Conservation (phyloP, 306 rosid species). For the Mimosa bimucronata region DNA sequence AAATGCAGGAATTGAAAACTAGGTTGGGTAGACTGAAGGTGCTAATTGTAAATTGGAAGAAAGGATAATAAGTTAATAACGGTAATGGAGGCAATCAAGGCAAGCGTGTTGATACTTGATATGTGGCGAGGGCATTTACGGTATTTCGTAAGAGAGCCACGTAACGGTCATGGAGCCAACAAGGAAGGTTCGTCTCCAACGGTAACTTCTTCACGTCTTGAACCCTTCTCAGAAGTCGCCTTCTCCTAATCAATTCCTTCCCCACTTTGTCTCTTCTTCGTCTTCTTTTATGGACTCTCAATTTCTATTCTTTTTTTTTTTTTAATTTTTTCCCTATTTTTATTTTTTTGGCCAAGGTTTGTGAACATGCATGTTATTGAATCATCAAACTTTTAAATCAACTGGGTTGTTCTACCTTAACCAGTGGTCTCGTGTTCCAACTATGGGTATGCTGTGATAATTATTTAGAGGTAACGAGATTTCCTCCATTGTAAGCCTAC, state of each 20-base stretch:
- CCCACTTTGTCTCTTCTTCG: not conserved
- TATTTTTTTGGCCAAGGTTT: not conserved
- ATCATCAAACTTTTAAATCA: too few relatives aligned
- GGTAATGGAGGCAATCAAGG: not conserved
- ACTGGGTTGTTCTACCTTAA: too few relatives aligned
- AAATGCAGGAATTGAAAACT: not conserved
- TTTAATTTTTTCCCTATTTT: rapidly evolving
- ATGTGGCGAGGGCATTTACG: not conserved
- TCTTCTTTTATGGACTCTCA: not conserved
- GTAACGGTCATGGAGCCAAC: conserved; percentile 23
- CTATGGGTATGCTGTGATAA: too few relatives aligned
- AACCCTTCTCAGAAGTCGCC: not conserved
- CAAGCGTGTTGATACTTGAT: not conserved
- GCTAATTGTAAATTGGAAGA: not conserved
- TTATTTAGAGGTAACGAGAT: too few relatives aligned
- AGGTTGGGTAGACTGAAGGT: not conserved
- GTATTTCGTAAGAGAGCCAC: not conserved
- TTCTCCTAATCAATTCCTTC: not conserved
- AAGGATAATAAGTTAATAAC: not conserved
- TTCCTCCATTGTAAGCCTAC: too few relatives aligned
- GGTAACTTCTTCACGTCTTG: not conserved
- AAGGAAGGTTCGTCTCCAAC: not conserved
- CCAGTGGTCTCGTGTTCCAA: too few relatives aligned
- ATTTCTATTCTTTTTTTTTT: not conserved
- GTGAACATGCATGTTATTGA: too few relatives aligned